phyloP scores from a whole-genome alignment of 345 rosid genomes.

The Leavenworthia alabamica region DNA sequence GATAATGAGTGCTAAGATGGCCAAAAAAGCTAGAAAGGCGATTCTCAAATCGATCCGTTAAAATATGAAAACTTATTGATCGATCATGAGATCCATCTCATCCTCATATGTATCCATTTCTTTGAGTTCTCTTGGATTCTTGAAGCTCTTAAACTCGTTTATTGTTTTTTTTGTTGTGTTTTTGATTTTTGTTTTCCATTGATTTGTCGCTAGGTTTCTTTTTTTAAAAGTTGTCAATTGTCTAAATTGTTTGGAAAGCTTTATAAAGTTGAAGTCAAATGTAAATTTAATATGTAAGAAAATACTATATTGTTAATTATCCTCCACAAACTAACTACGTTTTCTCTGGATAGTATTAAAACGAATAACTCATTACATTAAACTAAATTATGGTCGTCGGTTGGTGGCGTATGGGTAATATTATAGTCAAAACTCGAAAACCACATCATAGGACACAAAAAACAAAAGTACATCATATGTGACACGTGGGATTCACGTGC shows the following conservation, averaged over 20 bases:
- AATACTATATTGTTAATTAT: neutral
- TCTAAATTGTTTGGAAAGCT: neutral
- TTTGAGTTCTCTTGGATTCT: conserved; percentile 4
- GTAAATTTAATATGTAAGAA: neutral
- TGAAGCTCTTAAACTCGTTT: conserved; percentile 1
- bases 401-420: neutral
- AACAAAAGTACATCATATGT: no score
- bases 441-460: neutral
- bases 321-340: neutral
- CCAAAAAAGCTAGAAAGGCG: conserved; percentile 14
- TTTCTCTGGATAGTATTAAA: neutral
- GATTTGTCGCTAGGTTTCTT: neutral
- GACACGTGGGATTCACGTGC: neutral
- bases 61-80: neutral
- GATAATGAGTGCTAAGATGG: conserved; percentile 25
- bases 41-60: conserved; percentile 14
- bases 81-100: neutral
- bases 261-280: neutral
- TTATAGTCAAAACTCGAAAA: neutral
- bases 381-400: neutral
- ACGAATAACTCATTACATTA: neutral
- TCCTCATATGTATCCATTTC: neutral
- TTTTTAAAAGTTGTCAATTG: neutral
- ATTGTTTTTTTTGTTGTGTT: neutral
- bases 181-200: conserved; percentile 9